A percentile compares a stretch with the other conserved stretches of the same genome.
Evolutionary conservation across 2,329 filamentous ascomycete genomes (phyloP).

Genomic region (Aspergillus ibericus): DNA sequence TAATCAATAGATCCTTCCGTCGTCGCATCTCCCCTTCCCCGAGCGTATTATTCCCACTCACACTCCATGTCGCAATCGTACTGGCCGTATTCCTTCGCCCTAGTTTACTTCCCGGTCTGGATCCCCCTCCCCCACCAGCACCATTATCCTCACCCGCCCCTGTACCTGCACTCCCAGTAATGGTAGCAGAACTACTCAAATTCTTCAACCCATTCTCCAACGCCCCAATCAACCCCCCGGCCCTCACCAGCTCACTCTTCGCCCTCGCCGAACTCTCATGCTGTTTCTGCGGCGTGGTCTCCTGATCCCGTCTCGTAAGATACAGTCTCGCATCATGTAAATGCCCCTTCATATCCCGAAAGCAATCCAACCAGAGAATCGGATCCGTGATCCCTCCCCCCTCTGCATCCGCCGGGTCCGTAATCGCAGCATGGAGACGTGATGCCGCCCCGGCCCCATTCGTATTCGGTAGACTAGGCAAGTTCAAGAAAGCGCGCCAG

Average conservation of each 20-base stretch:
- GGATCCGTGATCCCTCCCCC: slow-evolving; percentile 48
- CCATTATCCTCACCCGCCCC: slow-evolving; percentile 31
- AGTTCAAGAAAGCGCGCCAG: slow-evolving; percentile 60
- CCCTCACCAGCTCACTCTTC: slow-evolving; percentile 60
- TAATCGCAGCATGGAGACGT: slow-evolving; percentile 45
- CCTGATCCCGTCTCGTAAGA: slow-evolving; percentile 61
- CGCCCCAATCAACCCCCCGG: slow-evolving; percentile 54
- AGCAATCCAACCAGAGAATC: slow-evolving; percentile 63
- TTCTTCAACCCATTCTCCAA: slow-evolving; percentile 58
- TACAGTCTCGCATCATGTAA: slow-evolving; percentile 61
- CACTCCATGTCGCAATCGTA: background rate
- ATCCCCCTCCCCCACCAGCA: slow-evolving; percentile 23
- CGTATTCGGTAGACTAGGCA: slow-evolving; percentile 44
- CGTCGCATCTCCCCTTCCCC: slow-evolving; percentile 63
- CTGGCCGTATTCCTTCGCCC: background rate
- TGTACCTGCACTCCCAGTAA: slow-evolving; percentile 17
- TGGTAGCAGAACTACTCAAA: slow-evolving; percentile 17
- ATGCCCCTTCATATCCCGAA: slow-evolving; percentile 59
- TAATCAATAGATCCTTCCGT: slow-evolving; percentile 57
- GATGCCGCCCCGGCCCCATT: slow-evolving; percentile 33
- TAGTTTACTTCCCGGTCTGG: background rate
- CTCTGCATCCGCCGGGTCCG: slow-evolving; percentile 32
- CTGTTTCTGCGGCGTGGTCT: slow-evolving; percentile 58
- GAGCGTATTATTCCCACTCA: slow-evolving; percentile 35
- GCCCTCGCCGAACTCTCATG: slow-evolving; percentile 63